Evolutionary conservation across 1,284 basidiomycete genomes (phyloP).

Genomic region (Puccinia triticina): DNA sequence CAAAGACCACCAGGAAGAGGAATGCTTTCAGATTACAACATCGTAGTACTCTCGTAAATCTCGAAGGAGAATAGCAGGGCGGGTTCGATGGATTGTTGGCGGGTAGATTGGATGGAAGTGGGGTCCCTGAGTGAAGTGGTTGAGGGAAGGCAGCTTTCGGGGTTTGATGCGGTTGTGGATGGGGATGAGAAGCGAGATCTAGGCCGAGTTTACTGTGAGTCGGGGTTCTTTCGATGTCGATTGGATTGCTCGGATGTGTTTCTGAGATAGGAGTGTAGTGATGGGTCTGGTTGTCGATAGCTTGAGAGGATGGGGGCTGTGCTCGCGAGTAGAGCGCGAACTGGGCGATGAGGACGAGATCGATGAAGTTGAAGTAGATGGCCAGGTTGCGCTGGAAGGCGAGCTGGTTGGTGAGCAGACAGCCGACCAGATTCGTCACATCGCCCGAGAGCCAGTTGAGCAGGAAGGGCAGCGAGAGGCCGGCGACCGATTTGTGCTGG

Average conservation of each 20-base stretch:
- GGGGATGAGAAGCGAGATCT: neutral
- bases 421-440: conserved; percentile 44
- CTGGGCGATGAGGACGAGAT: conserved; percentile 35
- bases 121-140: neutral
- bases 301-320: neutral
- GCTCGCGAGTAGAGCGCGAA: neutral
- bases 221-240: neutral
- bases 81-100: neutral
- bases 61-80: neutral
- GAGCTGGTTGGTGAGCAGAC: conserved; percentile 46
- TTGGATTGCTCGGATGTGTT: neutral
- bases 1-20: neutral
- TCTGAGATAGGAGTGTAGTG: neutral
- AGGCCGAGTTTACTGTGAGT: neutral
- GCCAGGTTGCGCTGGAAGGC: conserved; percentile 38
- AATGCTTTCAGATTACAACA: neutral
- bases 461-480: conserved; percentile 58
- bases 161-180: neutral
- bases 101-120: neutral
- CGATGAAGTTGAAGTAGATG: conserved; percentile 37
- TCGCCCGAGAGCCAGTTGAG: conserved; percentile 51
- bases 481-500: conserved; percentile 56
- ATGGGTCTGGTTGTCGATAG: neutral
- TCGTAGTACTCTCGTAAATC: neutral
- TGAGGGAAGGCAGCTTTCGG: neutral